Evolutionary conservation across 2,329 filamentous ascomycete genomes (phyloP).

Genomic region (Fusarium sterilihyphosum): DNA sequence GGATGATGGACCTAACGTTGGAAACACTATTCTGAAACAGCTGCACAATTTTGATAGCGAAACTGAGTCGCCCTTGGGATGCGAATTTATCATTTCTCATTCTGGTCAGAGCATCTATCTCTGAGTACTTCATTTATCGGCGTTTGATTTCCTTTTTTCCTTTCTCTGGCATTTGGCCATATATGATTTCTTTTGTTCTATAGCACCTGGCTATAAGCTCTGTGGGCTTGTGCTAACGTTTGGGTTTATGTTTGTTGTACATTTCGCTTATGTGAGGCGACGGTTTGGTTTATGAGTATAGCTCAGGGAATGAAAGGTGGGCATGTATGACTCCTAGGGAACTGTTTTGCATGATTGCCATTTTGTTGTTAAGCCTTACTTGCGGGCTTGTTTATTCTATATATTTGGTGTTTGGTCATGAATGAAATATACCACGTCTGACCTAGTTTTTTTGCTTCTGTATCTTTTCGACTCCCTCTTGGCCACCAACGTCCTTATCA

Average conservation of each 20-base stretch:
- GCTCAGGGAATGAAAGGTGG: neutral
- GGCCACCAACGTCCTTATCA: constrained; percentile 60
- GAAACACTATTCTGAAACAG: constrained; percentile 75
- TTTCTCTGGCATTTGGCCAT: constrained; percentile 6
- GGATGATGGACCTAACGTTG: constrained; percentile 72
- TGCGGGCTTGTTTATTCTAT: constrained; percentile 7
- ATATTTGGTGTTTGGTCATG: constrained; percentile 2
- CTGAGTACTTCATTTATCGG: constrained; percentile 42
- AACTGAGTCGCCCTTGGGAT: constrained; percentile 73
- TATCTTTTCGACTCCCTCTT: constrained; percentile 67
- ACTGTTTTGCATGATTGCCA: neutral
- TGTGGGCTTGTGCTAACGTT: constrained; percentile 13
- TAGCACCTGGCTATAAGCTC: constrained; percentile 10
- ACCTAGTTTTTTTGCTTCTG: constrained; percentile 32
- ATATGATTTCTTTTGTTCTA: constrained; percentile 25
- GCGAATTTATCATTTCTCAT: constrained; percentile 78
- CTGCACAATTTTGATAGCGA: constrained; percentile 75
- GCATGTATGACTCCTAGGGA: neutral
- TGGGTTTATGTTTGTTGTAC: constrained; percentile 1
- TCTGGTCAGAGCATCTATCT: constrained; percentile 69
- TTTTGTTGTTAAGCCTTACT: neutral
- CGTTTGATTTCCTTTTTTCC: neutral
- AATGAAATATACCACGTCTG: constrained; percentile 16
- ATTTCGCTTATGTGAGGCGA: neutral
- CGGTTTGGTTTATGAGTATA: constrained; percentile 8